Conservation (phyloP, 1,284 basidiomycete genomes). For the Sporisorium exsertum region DNA sequence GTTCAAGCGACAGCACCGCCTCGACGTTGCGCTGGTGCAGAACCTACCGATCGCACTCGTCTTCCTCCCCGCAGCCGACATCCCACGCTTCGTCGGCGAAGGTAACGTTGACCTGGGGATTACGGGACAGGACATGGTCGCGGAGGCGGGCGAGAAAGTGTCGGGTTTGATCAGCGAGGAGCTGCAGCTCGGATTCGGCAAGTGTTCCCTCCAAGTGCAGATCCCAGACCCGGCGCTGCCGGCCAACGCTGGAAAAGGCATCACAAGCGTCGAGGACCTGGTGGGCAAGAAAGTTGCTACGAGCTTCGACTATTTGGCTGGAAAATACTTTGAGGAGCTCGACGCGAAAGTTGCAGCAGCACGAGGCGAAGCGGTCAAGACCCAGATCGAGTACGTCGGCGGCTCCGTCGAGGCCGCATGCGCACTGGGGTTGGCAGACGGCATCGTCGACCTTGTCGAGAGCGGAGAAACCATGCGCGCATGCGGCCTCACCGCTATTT, state of each 20-base stretch:
- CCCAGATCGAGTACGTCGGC: slow-evolving; percentile 93
- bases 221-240: slow-evolving; percentile 79
- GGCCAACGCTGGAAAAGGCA: slow-evolving; percentile 64
- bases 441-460: slow-evolving; percentile 78
- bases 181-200: slow-evolving; percentile 90
- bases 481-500: slow-evolving; percentile 90
- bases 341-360: slow-evolving; percentile 74
- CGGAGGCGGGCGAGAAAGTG: slow-evolving; percentile 79
- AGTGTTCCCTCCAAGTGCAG: slow-evolving; percentile 93
- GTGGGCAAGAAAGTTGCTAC: slow-evolving; percentile 93
- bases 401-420: slow-evolving; percentile 99
- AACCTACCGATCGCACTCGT: slow-evolving; percentile 97
- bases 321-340: slow-evolving; percentile 80
- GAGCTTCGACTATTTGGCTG: slow-evolving; percentile 88
- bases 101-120: slow-evolving; percentile 92
- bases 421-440: slow-evolving; percentile 93
- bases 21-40: slow-evolving; percentile 90
- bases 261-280: slow-evolving; percentile 82
- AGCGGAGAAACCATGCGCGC: slow-evolving; percentile 99
- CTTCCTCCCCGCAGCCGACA: slow-evolving; percentile 96
- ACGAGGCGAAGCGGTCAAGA: slow-evolving; percentile 71
- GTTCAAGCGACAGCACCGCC: slow-evolving; percentile 86
- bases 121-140: slow-evolving; percentile 96
- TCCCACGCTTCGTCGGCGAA: slow-evolving; percentile 97
- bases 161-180: slow-evolving; percentile 78